Conservation (phyloP, 441 rosid genomes). For the Euphorbia schlechtendalii region DNA sequence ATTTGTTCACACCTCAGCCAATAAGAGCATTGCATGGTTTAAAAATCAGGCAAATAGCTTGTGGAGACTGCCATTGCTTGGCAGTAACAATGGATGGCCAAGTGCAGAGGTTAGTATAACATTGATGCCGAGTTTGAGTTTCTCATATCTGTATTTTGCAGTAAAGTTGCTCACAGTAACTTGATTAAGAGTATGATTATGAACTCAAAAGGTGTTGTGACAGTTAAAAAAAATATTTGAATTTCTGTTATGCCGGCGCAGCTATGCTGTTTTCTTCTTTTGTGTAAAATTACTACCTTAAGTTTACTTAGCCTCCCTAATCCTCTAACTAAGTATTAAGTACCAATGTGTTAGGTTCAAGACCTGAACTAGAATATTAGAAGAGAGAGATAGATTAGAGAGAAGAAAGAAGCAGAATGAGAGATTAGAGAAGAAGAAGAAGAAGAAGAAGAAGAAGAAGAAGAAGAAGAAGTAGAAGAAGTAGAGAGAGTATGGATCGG, state of each 20-base stretch:
- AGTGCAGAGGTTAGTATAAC: conserved; percentile 62
- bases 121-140: conserved; percentile 10
- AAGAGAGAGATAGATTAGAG: too few relatives aligned
- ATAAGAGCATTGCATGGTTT: conserved; percentile 72
- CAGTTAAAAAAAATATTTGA: background rate
- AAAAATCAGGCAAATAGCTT: conserved; percentile 86
- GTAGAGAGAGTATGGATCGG: too few relatives aligned
- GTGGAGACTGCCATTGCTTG: conserved; percentile 97
- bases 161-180: background rate
- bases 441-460: too few relatives aligned
- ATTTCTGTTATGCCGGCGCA: background rate
- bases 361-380: background rate
- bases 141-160: background rate
- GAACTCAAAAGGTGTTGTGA: background rate
- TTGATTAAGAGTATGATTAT: background rate
- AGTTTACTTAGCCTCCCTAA: background rate
- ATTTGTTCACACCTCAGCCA: conserved; percentile 85
- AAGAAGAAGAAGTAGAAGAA: too few relatives aligned
- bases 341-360: background rate
- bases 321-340: background rate
- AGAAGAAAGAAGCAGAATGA: too few relatives aligned
- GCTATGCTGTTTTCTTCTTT: background rate
- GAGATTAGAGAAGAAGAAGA: too few relatives aligned
- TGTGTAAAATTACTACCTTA: background rate
- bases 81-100: conserved; percentile 87